Evolutionary conservation across 192 early-diverging fungal genomes (phyloP), one percentile per base, ranked within the genome.

Genomic region (Linnemannia elongata): DNA sequence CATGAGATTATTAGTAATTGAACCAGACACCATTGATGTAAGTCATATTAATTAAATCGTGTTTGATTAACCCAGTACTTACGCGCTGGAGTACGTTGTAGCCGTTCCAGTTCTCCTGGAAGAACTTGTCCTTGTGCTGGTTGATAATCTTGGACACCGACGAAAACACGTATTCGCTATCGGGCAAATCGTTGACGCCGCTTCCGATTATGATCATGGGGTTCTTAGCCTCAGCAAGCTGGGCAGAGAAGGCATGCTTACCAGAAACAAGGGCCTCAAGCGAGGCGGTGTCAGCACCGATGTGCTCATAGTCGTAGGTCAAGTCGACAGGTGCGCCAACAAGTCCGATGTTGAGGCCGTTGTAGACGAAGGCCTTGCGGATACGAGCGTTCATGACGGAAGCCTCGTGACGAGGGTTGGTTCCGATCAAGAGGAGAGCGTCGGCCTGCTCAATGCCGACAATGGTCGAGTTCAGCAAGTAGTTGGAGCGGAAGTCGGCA

Each of bases 391-490:
- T 99, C 75, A 99, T 90, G 88, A 99, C 96, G 38, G 98, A 91
- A 4, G 96, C 98, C 90, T 99, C 98, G 82, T 97, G 97, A 44
- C 97, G 96, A 45, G 98, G 98, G 91, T 99, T 99, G 35, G 98
- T 96, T 36, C 97, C 98, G 27, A 99, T 88, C 54, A 99, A 89
- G 41, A 99, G 92, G 12, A 99, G 90, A 8, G 92, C 95, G 87
- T 99, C 98, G n/a, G 98, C 98, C 35, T 96, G 94, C 89, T 99
- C 98, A 66, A 97, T 93, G 60, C 96, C 97, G 22, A 93, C 92
- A 75, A 99, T 93, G 47, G 95, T 93, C 54, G 94, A 87, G 91
- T 97, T 98, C 75, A 97, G 88, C 10, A 96, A 81, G 88, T 98
- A 99, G 91, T 97, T 96, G 77, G 96, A 90, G 41, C 98, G 94